Percentiles rank a stretch among this genome's conserved stretches.
phyloP scores from a whole-genome alignment of 805 yeast species.

The Nakazawaea laoshanensis region DNA sequence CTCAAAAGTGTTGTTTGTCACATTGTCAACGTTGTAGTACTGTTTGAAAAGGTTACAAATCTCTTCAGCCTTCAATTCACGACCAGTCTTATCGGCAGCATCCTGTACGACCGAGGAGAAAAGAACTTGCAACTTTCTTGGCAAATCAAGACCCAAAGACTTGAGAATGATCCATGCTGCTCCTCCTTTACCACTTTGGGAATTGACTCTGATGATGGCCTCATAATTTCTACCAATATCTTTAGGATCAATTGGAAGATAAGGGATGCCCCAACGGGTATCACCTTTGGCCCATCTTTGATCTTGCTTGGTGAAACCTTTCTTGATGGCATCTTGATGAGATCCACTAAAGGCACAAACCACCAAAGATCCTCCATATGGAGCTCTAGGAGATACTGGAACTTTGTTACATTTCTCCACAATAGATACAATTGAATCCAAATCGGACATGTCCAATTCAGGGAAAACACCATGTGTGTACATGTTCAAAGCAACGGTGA shows the following conservation, averaged over 20 bases:
- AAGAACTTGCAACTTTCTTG: conserved; percentile 61
- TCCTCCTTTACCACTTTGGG: conserved; percentile 86
- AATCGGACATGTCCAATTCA: conserved; percentile 60
- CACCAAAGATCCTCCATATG: conserved; percentile 73
- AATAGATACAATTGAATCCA: conserved; percentile 56
- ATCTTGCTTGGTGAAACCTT: conserved; percentile 51
- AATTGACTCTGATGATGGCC: conserved; percentile 76
- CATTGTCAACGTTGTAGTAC: conserved; percentile 41
- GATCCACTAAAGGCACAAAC: conserved; percentile 75
- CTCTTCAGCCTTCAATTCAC: conserved; percentile 63
- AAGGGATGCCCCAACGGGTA: conserved; percentile 60
- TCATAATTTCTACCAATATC: conserved; percentile 77
- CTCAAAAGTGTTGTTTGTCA: conserved; percentile 23
- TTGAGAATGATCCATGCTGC: conserved; percentile 76
- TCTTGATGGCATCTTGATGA: conserved; percentile 65
- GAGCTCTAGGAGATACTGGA: conserved; percentile 67
- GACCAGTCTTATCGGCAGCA: conserved; percentile 56
- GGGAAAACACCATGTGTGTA: conserved; percentile 75
- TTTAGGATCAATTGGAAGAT: conserved; percentile 73
- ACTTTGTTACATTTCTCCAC: conserved; percentile 74
- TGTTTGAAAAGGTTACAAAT: conserved; percentile 48
- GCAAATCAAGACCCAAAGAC: conserved; percentile 64
- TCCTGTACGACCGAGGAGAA: conserved; percentile 60
- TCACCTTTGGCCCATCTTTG: conserved; percentile 40
- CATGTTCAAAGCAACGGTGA: conserved; percentile 68